These are phyloP conservation scores for Diplocarpon mali DNA, from an alignment of 2,329 filamentous ascomycete genomes.

Conservation along the genomic window DNA sequence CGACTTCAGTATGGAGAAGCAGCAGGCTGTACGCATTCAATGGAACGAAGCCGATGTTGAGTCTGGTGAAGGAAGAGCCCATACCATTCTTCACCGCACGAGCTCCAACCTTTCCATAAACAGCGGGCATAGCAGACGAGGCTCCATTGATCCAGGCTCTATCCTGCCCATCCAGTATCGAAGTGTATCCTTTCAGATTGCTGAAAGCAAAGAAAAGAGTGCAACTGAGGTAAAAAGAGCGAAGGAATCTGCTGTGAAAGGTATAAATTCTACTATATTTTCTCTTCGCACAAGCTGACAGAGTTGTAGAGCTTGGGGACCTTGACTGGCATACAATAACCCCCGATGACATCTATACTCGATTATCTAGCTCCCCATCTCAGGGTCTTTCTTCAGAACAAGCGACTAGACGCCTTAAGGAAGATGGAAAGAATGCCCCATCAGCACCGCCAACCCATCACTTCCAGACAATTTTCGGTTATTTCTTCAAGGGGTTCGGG, in stretches of 20 bases:
- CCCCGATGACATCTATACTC: constrained; percentile 44
- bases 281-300: constrained; percentile 11
- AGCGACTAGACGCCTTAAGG: constrained; percentile 39
- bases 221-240: constrained; percentile 31
- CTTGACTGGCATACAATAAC: constrained; percentile 59
- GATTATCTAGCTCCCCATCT: constrained; percentile 43
- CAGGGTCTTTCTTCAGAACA: constrained; percentile 51
- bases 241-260: constrained; percentile 35
- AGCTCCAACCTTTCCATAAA: constrained; percentile 23
- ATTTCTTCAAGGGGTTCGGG: constrained; percentile 71
- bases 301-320: constrained; percentile 43
- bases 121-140: constrained; percentile 22
- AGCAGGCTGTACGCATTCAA: constrained; percentile 17
- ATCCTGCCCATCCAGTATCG: constrained; percentile 44
- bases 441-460: constrained; percentile 53
- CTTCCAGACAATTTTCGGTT: constrained; percentile 47
- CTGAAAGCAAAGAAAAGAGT: constrained; percentile 39
- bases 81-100: constrained; percentile 16
- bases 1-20: constrained; percentile 16
- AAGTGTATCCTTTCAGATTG: constrained; percentile 45
- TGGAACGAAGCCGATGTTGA: constrained; percentile 20
- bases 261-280: constrained; percentile 19
- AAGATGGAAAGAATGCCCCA: constrained; percentile 57
- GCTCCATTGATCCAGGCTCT: constrained; percentile 31
- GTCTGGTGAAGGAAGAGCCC: constrained; percentile 10